These are phyloP conservation scores for Aspergillus olivimuriae DNA, from an alignment of 495 filamentous ascomycete species.

Conservation along the genomic window DNA sequence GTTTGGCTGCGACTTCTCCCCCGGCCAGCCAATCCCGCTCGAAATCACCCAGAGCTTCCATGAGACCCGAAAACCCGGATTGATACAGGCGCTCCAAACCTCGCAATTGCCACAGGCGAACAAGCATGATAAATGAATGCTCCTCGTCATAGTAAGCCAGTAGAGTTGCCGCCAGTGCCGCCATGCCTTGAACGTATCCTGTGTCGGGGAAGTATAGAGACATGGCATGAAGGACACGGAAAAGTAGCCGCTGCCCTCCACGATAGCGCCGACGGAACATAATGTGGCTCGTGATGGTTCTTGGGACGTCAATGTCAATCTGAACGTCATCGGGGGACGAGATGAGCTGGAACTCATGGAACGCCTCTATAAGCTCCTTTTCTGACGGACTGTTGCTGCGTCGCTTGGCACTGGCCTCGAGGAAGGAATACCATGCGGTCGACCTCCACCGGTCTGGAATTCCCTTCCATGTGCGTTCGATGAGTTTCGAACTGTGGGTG, in stretches of 20 bases:
- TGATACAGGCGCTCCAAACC: slow-evolving; percentile 81
- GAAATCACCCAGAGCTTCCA: slow-evolving; percentile 84
- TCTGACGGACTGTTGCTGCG: slow-evolving; percentile 56
- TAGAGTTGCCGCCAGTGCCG: slow-evolving; percentile 83
- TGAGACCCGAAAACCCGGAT: slow-evolving; percentile 78
- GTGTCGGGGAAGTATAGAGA: slow-evolving; percentile 86
- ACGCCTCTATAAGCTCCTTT: slow-evolving; percentile 61
- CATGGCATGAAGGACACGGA: slow-evolving; percentile 86
- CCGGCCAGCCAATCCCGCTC: slow-evolving; percentile 76
- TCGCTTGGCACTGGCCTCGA: slow-evolving; percentile 71
- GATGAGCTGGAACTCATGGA: slow-evolving; percentile 61
- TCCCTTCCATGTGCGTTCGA: slow-evolving; percentile 93
- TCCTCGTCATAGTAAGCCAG: slow-evolving; percentile 98
- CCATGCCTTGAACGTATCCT: slow-evolving; percentile 98
- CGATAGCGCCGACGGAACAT: slow-evolving; percentile 95
- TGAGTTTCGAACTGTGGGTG: slow-evolving; percentile 72
- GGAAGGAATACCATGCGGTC: slow-evolving; percentile 91
- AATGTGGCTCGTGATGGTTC: slow-evolving; percentile 92
- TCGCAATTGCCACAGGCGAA: slow-evolving; percentile 81
- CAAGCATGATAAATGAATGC: slow-evolving; percentile 88
- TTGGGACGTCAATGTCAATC: slow-evolving; percentile 94
- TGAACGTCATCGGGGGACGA: slow-evolving; percentile 89
- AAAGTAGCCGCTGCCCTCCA: slow-evolving; percentile 83
- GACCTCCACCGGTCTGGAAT: slow-evolving; percentile 95
- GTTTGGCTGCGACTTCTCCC: slow-evolving; percentile 66